These are phyloP conservation scores for Cladophialophora yegresii DNA, from an alignment of 2,329 filamentous ascomycete species.

Conservation along the genomic window DNA sequence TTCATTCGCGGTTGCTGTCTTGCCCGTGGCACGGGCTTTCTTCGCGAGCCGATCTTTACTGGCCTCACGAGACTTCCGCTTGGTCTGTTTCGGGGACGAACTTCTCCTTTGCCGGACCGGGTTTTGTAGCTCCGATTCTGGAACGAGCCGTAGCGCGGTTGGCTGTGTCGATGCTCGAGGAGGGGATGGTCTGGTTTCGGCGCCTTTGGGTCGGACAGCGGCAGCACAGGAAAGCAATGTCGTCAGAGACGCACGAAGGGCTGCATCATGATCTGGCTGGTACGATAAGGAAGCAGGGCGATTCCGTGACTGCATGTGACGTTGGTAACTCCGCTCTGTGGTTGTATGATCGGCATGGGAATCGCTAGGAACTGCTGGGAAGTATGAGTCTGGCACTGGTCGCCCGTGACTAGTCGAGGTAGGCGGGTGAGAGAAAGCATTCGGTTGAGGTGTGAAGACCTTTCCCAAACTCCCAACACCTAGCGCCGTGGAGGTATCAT, in stretches of 20 bases:
- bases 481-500: conserved; percentile 81
- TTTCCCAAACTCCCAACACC: conserved; percentile 60
- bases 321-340: conserved; percentile 38
- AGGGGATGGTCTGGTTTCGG: conserved; percentile 38
- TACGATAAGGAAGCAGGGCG: conserved; percentile 60
- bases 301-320: conserved; percentile 21
- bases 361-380: conserved; percentile 38
- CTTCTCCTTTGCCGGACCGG: conserved; percentile 30
- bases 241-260: conserved; percentile 86
- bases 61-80: conserved; percentile 39
- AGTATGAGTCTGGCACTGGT: conserved; percentile 53
- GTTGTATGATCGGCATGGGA: conserved; percentile 20
- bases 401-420: conserved; percentile 58
- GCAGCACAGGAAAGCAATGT: conserved; percentile 94
- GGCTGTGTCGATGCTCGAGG: conserved; percentile 30
- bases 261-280: conserved; percentile 88
- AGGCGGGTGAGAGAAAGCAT: conserved; percentile 85
- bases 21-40: conserved; percentile 40
- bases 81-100: conserved; percentile 32
- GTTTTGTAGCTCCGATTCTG: conserved; percentile 57
- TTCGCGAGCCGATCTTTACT: conserved; percentile 45
- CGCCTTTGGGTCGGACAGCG: conserved; percentile 75
- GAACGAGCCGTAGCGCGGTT: conserved; percentile 57
- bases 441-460: conserved; percentile 80
- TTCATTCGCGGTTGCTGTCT: conserved; percentile 37